These are phyloP conservation scores for Amaranthus palmeri DNA, from an alignment of 148 eudicot species.

Conservation along the genomic window DNA sequence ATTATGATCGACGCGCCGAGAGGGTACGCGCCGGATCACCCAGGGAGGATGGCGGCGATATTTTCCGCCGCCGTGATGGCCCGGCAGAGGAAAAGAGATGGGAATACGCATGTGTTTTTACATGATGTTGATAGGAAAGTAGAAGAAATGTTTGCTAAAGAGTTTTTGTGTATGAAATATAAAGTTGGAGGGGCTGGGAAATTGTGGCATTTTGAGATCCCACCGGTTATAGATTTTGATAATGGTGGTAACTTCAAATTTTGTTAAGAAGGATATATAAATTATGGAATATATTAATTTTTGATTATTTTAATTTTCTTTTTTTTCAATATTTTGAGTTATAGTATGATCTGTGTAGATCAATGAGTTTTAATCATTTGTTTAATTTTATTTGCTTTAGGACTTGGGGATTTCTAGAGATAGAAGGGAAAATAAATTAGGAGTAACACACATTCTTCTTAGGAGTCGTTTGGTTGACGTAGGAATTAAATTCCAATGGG, in stretches of 20 bases:
- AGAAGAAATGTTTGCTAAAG: constrained; percentile 32
- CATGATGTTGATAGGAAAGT: constrained; percentile 41
- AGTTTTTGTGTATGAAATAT: constrained; percentile 43
- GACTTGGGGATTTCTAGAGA: too few relatives aligned
- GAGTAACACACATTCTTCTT: too few relatives aligned
- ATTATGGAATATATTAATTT: too few relatives aligned
- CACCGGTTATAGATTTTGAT: constrained; percentile 19
- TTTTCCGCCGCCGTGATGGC: constrained; percentile 48
- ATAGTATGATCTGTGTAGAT: too few relatives aligned
- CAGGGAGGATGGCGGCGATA: constrained; percentile 54
- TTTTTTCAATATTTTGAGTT: not conserved
- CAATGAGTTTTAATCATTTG: too few relatives aligned
- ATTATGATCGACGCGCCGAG: constrained; percentile 52
- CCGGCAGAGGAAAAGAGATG: constrained; percentile 26
- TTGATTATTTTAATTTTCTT: too few relatives aligned
- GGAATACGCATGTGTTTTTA: constrained; percentile 40
- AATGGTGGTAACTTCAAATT: constrained; percentile 7
- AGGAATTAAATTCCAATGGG: too few relatives aligned
- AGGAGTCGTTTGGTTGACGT: too few relatives aligned
- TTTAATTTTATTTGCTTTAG: too few relatives aligned
- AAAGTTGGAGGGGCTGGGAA: constrained; percentile 34
- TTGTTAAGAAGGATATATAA: constrained; percentile 32
- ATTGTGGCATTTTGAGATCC: constrained; percentile 51
- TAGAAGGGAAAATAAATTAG: too few relatives aligned
- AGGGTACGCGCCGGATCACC: constrained; percentile 29